These are phyloP conservation scores for Colletotrichum graminicola DNA, from an alignment of 2,329 filamentous ascomycete species.

Conservation along the genomic window DNA sequence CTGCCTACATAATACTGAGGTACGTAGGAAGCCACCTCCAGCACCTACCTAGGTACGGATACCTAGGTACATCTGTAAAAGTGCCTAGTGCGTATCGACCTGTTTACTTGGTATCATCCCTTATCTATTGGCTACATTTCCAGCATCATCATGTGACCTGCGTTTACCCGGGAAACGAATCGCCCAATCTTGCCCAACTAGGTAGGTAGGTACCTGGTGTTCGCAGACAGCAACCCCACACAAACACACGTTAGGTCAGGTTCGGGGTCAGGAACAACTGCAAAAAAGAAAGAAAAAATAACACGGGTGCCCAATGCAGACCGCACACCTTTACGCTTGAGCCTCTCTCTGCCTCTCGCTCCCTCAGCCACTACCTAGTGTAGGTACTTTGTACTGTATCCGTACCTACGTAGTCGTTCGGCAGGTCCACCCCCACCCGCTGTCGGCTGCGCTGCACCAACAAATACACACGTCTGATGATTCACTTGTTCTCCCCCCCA, in stretches of 20 bases:
- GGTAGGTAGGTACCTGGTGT: neutral
- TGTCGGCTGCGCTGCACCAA: neutral
- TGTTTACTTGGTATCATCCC: neutral
- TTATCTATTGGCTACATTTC: constrained; percentile 1
- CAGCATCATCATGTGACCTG: neutral
- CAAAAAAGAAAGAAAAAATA: neutral
- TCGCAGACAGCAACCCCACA: constrained; percentile 3
- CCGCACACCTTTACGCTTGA: no score
- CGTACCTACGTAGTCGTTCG: no score
- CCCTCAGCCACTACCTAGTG: no score
- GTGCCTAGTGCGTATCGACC: no score
- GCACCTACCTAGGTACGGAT: no score
- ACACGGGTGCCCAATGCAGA: constrained; percentile 6
- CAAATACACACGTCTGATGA: neutral
- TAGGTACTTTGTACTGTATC: no score
- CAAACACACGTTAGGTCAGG: neutral
- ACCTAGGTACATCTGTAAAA: no score
- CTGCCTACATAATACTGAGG: no score
- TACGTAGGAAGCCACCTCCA: no score
- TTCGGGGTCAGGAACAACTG: constrained; percentile 6
- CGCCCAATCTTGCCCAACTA: constrained; percentile 32
- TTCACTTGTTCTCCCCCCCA: neutral
- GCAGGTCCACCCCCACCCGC: neutral
- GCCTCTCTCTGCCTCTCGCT: neutral
- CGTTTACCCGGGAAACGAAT: constrained; percentile 2